Percentiles rank a stretch among this genome's conserved stretches.
phyloP scores from a whole-genome alignment of 768 basidiomycete genomes.

The Coprinellus micaceus region DNA sequence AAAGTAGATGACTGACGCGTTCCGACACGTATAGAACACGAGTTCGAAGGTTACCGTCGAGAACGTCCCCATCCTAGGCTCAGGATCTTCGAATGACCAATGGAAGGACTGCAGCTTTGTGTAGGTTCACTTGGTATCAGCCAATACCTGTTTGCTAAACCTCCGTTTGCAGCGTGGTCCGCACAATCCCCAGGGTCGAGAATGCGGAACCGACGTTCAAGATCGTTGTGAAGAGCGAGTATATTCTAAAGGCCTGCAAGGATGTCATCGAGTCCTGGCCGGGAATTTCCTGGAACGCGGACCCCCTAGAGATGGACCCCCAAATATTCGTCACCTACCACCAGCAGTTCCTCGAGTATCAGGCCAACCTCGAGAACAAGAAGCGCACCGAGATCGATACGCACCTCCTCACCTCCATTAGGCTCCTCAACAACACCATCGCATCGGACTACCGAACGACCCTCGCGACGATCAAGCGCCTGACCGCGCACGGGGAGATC shows the following conservation, averaged over 20 bases:
- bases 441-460: constrained; percentile 48
- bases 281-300: constrained; percentile 58
- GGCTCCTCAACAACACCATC: constrained; percentile 48
- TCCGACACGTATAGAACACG: constrained; percentile 38
- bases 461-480: constrained; percentile 41
- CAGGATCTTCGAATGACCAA: constrained; percentile 40
- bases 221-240: constrained; percentile 55
- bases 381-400: constrained; percentile 40
- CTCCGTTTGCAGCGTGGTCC: constrained; percentile 56
- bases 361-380: constrained; percentile 34
- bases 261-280: constrained; percentile 56
- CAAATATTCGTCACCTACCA: constrained; percentile 55
- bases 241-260: constrained; percentile 54
- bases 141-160: neutral
- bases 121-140: constrained; percentile 22
- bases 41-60: constrained; percentile 52
- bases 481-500: constrained; percentile 54
- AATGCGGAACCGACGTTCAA: constrained; percentile 43
- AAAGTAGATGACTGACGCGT: neutral
- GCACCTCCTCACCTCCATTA: constrained; percentile 42
- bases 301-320: constrained; percentile 58
- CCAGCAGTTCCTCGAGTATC: constrained; percentile 41
- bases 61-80: constrained; percentile 33
- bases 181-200: constrained; percentile 41
- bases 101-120: constrained; percentile 60